Evolutionary conservation across 2,329 filamentous ascomycete genomes (phyloP), one percentile per base, ranked within the genome.

Genomic region (Fusarium vanettenii): DNA sequence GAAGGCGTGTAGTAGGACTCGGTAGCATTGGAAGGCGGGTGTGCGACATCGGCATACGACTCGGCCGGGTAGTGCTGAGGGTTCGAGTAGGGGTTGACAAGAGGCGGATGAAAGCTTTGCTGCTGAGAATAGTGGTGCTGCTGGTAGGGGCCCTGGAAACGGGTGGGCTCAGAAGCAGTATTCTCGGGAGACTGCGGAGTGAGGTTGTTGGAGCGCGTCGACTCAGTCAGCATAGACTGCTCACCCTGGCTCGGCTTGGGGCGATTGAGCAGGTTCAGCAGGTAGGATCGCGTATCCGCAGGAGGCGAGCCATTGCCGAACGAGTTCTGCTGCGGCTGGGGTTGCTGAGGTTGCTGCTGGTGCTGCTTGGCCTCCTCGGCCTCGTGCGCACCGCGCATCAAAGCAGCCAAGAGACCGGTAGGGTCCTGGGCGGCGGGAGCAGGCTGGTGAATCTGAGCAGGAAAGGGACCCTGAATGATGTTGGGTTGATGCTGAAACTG

Each of bases 231-330:
- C 63, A 84, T 77, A 7, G 83, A 79, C 72, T 85, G 84, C 56
- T 91, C 89, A 57, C 85, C 86, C 81, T 92, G 90, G 67, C 87
- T 86, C 14, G 91, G 90, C 84, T 92, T 95, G 62, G 93, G 92
- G 59, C 93, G 92, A 79, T 95, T 97, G 73, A 99, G 89, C 68
- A 98, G 87, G 78, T 94, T 93, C 72, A 98, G 90, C 57, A 99
- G 87, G 80, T 97, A 94, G 73, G 96, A 92, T 82, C 97, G 94
- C 6, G 95, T 94, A 81, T 95, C 92, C 56, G 91, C 88, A 25
- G 89, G 84, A 63, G 90, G 89, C 50, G 89, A 86, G 37, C 85
- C 85, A 29, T 86, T 83, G 72, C 83, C 86, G 84, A 88, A 89
- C 43, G 84, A 77, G 64, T 79, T 81, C 52, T 78, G 65, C 59